Evolutionary conservation across 495 filamentous ascomycete genomes (phyloP), one percentile per base, ranked within the genome.

Genomic region (Aspergillus homomorphus): DNA sequence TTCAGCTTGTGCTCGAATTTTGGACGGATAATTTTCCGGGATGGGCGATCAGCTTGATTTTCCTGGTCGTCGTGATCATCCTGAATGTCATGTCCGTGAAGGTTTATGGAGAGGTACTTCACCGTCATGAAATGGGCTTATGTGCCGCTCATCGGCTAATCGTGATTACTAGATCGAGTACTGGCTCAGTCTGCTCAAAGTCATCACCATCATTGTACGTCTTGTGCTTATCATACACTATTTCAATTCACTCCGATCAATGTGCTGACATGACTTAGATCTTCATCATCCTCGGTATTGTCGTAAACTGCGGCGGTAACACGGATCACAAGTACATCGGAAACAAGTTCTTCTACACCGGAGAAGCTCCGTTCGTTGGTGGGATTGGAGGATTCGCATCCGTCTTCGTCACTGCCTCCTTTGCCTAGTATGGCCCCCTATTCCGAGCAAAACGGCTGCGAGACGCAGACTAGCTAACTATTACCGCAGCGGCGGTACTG

Each of bases 101-200:
- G 26, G 73, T 77, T 21, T 84, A 84, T 59, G 81, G 81, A 20
- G 81, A 84, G 66, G 77, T 81, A 66, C 26, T 53, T 9, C 12
- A 30, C 18, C 22, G 41, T 15, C n/a, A 10, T 33, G 15, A 16
- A 10, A 10, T 10, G 50, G 1, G 3, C 3, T 12, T 19, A 0
- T 8, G 23, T 3, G 57, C 59, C 53, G 42, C 57, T 22, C 4
- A 1, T 54, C 9, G 26, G 26, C 26, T 28, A 28, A 28, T 9
- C 9, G 3, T 28, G 26, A 9, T 46, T 53, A 20, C 5, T 54
- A 82, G 78, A 61, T 82, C 44, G 80, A 82, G 64, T 84, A 84
- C 53, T 80, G 78, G 75, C 66, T 84, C 20, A 79, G 79, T 63
- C 60, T 83, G 15, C 66, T 84, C 45, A 84, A 84, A 66, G 80